Evolutionary conservation across 2,329 filamentous ascomycete genomes (phyloP).

Genomic region (Coniochaeta pulveracea): DNA sequence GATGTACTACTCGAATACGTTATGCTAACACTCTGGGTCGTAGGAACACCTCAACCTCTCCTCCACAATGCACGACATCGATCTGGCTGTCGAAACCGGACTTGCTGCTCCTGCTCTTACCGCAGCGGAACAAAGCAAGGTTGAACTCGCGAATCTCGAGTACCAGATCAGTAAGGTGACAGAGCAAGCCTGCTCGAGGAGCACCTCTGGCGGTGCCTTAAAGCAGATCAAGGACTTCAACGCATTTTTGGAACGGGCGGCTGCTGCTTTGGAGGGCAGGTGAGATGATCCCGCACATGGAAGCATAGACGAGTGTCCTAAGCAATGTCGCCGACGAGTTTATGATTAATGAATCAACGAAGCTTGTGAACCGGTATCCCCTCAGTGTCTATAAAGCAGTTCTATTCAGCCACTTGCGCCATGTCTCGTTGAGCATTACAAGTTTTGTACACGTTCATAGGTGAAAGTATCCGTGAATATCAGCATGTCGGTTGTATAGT

Average conservation of each 20-base stretch:
- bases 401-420: too few relatives aligned
- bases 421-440: too few relatives aligned
- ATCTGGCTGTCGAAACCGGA: constrained; percentile 35
- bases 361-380: too few relatives aligned
- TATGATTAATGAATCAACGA: too few relatives aligned
- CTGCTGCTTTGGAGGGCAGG: constrained; percentile 37
- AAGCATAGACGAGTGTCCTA: too few relatives aligned
- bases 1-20: constrained; percentile 7
- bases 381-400: too few relatives aligned
- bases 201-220: constrained; percentile 35
- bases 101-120: constrained; percentile 34
- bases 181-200: constrained; percentile 37
- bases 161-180: constrained; percentile 42
- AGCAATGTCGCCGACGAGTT: too few relatives aligned
- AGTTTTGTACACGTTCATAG: too few relatives aligned
- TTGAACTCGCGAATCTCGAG: constrained; percentile 45
- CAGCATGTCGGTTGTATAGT: too few relatives aligned
- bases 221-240: constrained; percentile 51
- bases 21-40: neutral
- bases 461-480: too few relatives aligned
- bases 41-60: constrained; percentile 42
- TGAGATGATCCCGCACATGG: too few relatives aligned
- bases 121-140: constrained; percentile 31
- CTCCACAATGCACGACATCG: constrained; percentile 48
- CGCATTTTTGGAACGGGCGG: constrained; percentile 49